These are phyloP conservation scores for Globisporangium spiculum DNA, from an alignment of 352 stramenopile species.

Conservation along the genomic window DNA sequence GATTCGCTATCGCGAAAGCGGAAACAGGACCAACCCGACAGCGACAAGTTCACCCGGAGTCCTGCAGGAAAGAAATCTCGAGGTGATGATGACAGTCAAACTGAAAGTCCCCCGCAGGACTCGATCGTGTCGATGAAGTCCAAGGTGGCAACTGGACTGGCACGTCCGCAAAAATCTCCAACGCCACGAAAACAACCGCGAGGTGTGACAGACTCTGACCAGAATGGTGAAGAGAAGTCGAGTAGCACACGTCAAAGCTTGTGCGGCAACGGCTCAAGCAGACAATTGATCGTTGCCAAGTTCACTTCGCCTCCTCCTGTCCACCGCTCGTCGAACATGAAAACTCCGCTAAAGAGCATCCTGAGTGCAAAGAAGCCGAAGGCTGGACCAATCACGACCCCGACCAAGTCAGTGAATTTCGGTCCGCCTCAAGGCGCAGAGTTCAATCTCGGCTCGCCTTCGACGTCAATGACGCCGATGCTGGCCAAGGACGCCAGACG, in stretches of 20 bases:
- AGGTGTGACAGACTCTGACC: neutral
- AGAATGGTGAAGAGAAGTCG: neutral
- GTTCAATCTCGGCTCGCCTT: constrained; percentile 77
- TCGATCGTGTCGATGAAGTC: constrained; percentile 12
- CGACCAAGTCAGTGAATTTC: constrained; percentile 84
- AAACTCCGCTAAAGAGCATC: constrained; percentile 70
- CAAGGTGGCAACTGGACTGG: constrained; percentile 13
- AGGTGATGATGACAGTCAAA: neutral
- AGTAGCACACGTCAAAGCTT: neutral
- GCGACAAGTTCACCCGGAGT: constrained; percentile 3
- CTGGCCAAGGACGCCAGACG: constrained; percentile 44
- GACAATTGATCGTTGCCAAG: constrained; percentile 12
- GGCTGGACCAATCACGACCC: constrained; percentile 42
- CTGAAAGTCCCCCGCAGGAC: constrained; percentile 17
- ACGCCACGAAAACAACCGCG: constrained; percentile 16
- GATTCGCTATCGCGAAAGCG: constrained; percentile 28
- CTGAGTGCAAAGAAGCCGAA: constrained; percentile 68
- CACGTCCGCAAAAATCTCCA: constrained; percentile 19
- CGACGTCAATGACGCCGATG: constrained; percentile 88
- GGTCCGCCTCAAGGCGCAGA: constrained; percentile 72
- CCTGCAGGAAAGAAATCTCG: constrained; percentile 14
- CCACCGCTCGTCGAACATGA: constrained; percentile 17
- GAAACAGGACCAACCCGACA: constrained; percentile 13
- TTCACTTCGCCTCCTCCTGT: constrained; percentile 16
- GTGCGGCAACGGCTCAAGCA: neutral